Conservation (phyloP, 2,329 filamentous ascomycete genomes). For the Paraphaeosphaeria minitans region DNA sequence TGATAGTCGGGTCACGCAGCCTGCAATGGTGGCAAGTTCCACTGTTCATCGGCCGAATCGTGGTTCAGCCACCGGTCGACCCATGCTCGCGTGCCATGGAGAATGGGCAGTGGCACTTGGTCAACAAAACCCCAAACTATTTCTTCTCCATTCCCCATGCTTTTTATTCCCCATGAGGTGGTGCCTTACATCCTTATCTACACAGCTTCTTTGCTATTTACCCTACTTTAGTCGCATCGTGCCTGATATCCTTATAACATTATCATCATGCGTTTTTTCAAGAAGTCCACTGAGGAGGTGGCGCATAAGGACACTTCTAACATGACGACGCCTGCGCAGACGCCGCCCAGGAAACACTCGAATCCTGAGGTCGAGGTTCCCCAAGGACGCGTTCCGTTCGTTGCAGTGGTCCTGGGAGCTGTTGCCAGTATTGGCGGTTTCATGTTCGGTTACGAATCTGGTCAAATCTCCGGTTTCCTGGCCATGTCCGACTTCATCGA, state of each 20-base stretch:
- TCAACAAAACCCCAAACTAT: slow-evolving; percentile 6
- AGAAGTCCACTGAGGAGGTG: slow-evolving; percentile 20
- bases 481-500: slow-evolving; percentile 42
- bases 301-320: slow-evolving; percentile 34
- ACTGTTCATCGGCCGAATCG: slow-evolving; percentile 11
- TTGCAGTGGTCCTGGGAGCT: slow-evolving; percentile 38
- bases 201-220: neutral
- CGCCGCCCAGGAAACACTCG: slow-evolving; percentile 32
- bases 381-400: slow-evolving; percentile 30
- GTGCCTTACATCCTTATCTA: neutral
- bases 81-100: slow-evolving; percentile 8
- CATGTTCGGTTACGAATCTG: slow-evolving; percentile 42
- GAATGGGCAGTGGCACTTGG: neutral
- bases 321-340: slow-evolving; percentile 29
- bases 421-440: slow-evolving; percentile 44
- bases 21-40: slow-evolving; percentile 9
- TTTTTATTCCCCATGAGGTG: neutral
- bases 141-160: slow-evolving; percentile 10
- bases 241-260: neutral
- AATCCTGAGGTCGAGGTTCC: slow-evolving; percentile 19
- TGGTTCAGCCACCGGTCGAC: slow-evolving; percentile 1
- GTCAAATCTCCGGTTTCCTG: slow-evolving; percentile 40
- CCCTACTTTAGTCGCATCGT: neutral
- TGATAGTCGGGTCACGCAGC: slow-evolving; percentile 5
- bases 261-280: slow-evolving; percentile 29